Conservation (phyloP, 2,329 filamentous ascomycete genomes). For the Hypoxylon sp. region DNA sequence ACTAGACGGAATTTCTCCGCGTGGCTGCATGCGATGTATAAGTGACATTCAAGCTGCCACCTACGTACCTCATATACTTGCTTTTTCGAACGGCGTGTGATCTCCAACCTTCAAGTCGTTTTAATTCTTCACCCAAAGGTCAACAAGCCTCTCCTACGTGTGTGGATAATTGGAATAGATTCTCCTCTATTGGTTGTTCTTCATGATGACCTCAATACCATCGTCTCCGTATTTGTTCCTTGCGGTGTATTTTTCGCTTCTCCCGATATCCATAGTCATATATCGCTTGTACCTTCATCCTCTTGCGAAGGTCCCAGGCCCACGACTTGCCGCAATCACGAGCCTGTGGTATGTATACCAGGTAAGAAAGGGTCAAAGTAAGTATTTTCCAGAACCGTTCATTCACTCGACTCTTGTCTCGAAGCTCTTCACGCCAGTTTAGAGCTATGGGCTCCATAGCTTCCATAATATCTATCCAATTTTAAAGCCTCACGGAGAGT, state of each 20-base stretch:
- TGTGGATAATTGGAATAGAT: no score
- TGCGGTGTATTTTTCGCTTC: conserved; percentile 10
- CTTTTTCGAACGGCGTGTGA: neutral
- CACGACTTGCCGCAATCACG: conserved; percentile 41
- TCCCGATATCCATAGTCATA: conserved; percentile 31
- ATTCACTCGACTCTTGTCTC: neutral
- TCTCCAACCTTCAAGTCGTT: neutral
- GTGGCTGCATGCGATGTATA: neutral
- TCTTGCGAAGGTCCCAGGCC: conserved; percentile 49
- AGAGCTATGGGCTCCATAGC: neutral
- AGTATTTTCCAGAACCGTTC: conserved; percentile 30
- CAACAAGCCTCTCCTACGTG: no score
- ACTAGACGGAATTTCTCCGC: neutral
- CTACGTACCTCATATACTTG: neutral
- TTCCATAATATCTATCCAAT: neutral
- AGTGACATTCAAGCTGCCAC: neutral
- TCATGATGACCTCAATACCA: conserved; percentile 14
- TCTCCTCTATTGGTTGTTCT: neutral
- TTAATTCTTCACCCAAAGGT: neutral
- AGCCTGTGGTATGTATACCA: conserved; percentile 44
- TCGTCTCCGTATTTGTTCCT: conserved; percentile 21
- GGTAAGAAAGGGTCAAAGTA: conserved; percentile 57
- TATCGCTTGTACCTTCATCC: conserved; percentile 47
- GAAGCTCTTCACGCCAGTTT: neutral
- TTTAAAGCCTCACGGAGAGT: neutral